phyloP scores from a whole-genome alignment of 371 early-diverging fungal species.

The Mortierella sp. region DNA sequence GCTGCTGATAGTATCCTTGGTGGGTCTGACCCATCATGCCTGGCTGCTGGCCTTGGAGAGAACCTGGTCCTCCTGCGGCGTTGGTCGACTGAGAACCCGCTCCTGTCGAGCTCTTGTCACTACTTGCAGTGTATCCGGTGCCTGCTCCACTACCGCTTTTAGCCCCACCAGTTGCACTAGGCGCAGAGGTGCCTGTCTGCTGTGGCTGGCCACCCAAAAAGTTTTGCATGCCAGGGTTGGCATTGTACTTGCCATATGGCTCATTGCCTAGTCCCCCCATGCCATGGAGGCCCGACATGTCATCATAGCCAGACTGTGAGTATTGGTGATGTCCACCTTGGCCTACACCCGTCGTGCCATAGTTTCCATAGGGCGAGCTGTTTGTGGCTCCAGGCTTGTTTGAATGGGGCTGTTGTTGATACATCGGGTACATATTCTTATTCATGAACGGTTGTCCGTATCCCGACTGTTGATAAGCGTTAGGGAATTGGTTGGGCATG shows the following conservation, averaged over 20 bases:
- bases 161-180: constrained; percentile 16
- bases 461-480: constrained; percentile 66
- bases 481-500: constrained; percentile 72
- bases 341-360: constrained; percentile 8
- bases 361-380: constrained; percentile 44
- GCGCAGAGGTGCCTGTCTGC: constrained; percentile 10
- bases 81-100: constrained; percentile 6
- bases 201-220: constrained; percentile 43
- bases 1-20: constrained; percentile 51
- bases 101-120: not conserved
- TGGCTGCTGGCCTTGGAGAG: constrained; percentile 42
- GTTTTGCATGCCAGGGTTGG: constrained; percentile 40
- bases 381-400: constrained; percentile 46
- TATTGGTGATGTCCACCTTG: constrained; percentile 47
- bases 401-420: constrained; percentile 39
- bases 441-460: constrained; percentile 84
- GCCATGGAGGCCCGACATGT: constrained; percentile 22
- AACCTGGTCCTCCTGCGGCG: constrained; percentile 22
- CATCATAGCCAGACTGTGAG: constrained; percentile 45
- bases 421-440: constrained; percentile 83
- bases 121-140: not conserved
- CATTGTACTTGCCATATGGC: constrained; percentile 38
- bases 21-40: constrained; percentile 26
- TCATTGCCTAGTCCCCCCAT: constrained; percentile 32
- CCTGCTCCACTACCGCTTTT: constrained; percentile 10